These are phyloP conservation scores for Colletotrichum sp. DNA, from an alignment of 2,329 filamentous ascomycete species.

Conservation along the genomic window DNA sequence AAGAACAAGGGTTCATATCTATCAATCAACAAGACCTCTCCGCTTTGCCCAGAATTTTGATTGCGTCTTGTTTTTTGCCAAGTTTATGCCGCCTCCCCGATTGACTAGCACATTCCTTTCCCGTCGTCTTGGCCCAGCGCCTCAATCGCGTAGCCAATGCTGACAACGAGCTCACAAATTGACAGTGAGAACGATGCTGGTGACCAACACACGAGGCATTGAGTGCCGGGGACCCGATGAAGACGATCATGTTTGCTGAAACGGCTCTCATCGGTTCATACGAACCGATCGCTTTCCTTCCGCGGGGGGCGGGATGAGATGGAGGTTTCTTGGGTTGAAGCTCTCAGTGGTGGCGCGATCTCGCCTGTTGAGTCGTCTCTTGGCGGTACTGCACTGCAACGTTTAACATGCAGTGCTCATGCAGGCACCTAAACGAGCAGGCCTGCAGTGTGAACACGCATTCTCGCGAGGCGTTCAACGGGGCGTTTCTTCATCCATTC, in stretches of 20 bases:
- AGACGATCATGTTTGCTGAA: background rate
- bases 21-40: background rate
- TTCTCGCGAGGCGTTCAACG: background rate
- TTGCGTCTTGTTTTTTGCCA: background rate
- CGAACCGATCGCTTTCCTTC: background rate
- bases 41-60: conserved; percentile 6
- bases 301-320: background rate
- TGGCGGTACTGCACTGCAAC: background rate
- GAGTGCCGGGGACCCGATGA: background rate
- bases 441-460: background rate
- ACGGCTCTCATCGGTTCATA: background rate
- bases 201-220: background rate
- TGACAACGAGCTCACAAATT: background rate
- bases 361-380: background rate
- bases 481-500: background rate
- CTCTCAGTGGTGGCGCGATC: background rate
- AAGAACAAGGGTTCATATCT: background rate
- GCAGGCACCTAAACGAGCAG: background rate
- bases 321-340: background rate
- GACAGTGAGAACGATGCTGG: background rate
- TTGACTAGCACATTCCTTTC: background rate
- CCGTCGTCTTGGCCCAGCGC: conserved; percentile 1
- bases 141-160: background rate
- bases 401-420: background rate
- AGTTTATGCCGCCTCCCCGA: background rate